Conservation (phyloP, 768 basidiomycete genomes). For the Russula sp. region DNA sequence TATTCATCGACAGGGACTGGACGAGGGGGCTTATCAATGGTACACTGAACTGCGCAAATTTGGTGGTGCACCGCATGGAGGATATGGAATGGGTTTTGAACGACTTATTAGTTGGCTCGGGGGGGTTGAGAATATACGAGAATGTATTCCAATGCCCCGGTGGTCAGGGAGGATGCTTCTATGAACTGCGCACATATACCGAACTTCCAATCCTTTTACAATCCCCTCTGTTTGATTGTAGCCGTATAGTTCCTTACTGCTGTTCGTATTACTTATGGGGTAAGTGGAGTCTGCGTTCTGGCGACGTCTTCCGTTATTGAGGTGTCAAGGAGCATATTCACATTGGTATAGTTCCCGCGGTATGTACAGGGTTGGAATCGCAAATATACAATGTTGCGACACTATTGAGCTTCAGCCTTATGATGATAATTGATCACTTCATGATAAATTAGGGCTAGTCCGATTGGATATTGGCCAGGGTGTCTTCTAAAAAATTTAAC, state of each 20-base stretch:
- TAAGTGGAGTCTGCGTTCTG: not conserved
- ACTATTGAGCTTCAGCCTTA: constrained; percentile 6
- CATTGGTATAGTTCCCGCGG: constrained; percentile 12
- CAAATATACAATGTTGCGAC: constrained; percentile 8
- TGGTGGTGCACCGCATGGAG: constrained; percentile 88
- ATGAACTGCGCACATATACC: constrained; percentile 27
- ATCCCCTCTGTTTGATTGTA: not conserved
- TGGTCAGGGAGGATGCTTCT: constrained; percentile 77
- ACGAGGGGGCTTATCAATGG: constrained; percentile 46
- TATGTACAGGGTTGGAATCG: constrained; percentile 7
- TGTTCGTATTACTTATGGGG: not conserved
- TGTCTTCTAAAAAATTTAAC: not conserved
- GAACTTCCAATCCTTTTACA: not conserved
- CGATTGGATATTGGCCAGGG: not conserved
- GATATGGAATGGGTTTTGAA: constrained; percentile 96
- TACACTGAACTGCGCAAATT: constrained; percentile 79
- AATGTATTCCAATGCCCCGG: constrained; percentile 87
- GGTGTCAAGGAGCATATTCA: constrained; percentile 1
- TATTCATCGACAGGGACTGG: constrained; percentile 43
- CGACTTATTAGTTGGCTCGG: constrained; percentile 80
- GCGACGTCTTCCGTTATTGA: not conserved
- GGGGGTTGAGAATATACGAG: constrained; percentile 85
- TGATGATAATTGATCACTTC: constrained; percentile 15
- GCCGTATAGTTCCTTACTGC: not conserved
- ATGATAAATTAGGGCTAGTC: constrained; percentile 18